Base-by-base conservation (phyloP, 1,284 basidiomycete species). In the Ceratobasidium sp. region DNA sequence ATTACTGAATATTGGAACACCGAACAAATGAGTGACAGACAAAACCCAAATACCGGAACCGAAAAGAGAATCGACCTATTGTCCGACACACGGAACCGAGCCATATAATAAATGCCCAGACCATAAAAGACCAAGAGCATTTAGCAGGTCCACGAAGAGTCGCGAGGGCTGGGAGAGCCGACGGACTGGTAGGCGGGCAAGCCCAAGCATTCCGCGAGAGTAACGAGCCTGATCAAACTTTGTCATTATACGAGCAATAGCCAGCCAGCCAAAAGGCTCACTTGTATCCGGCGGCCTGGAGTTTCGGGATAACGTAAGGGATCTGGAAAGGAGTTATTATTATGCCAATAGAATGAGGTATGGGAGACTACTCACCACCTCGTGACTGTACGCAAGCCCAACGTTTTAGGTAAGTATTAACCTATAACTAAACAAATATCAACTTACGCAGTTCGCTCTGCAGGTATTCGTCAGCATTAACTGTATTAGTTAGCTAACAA, bases 151-250 rank as follows among this genome's bases (percentile, higher is more conserved):
- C 36, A 41, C 6, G 36, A 41, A 4, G 36, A 4, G 36, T 41
- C 36, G 36, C 6, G 36, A 11, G 36, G 4, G 6, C 11, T 4
- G 11, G 36, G 36, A 41, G 36, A 29, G 60, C 31, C 50, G 33
- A 57, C 24, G 41, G 41, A 48, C 48, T 67, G 74, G 47, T 75
- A 75, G 22, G 74, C 54, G 5, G 64, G 27, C 33, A 17, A 2
- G 48, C 64, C 74, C n/a, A 75, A 64, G 33, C 74, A 75, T 22
- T 75, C 74, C 31, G 71, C 71, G 50, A 73, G 41, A 11, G 71
- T 73, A 19, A 73, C 59, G 8, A 73, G 33, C 50, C 67, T 67
- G 41, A 33, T 14, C 1, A 45, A 19, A 15, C n/a, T 24, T 15
- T 44, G 14, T 45, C 27, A 44, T 17, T 51, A n/a, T 19, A 22